phyloP scores from a whole-genome alignment of 106 monocot genomes.

The Iris macrosiphon region DNA sequence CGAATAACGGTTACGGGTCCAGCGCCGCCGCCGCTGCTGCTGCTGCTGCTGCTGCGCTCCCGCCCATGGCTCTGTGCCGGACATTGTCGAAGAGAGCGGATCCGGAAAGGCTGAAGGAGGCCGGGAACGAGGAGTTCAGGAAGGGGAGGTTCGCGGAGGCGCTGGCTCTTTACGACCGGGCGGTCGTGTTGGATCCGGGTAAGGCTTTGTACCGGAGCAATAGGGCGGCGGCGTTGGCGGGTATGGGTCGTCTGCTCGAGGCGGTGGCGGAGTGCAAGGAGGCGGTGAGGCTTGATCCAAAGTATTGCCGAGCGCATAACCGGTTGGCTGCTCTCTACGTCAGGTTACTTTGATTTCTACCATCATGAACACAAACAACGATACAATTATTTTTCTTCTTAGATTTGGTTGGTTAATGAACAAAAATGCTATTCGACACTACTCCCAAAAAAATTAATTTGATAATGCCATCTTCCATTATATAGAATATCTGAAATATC shows the following conservation, averaged over 20 bases:
- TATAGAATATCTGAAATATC: no score
- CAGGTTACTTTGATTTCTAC: no score
- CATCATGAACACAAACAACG: no score
- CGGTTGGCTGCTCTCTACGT: conserved; percentile 42
- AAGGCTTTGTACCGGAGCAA: conserved; percentile 57
- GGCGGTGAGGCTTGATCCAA: conserved; percentile 35
- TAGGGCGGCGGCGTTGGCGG: conserved; percentile 1
- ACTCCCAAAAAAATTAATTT: no score
- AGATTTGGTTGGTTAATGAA: no score
- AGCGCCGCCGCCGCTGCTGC: background rate
- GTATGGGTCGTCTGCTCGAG: background rate
- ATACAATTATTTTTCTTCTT: no score
- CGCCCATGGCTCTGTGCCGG: conserved; percentile 15
- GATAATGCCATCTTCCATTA: no score
- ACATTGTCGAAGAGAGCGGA: conserved; percentile 25
- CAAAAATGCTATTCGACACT: no score
- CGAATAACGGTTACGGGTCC: background rate
- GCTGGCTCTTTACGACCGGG: conserved; percentile 29
- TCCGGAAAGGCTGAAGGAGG: conserved; percentile 1
- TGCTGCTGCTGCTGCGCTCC: background rate
- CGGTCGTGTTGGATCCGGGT: conserved; percentile 25
- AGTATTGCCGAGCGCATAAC: conserved; percentile 38
- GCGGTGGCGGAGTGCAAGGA: conserved; percentile 4
- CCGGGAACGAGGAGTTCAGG: background rate
- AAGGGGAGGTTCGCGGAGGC: conserved; percentile 1